Base-by-base conservation (phyloP, 225 moss, liverwort and hornwort species). In the Bryum argenteum region DNA sequence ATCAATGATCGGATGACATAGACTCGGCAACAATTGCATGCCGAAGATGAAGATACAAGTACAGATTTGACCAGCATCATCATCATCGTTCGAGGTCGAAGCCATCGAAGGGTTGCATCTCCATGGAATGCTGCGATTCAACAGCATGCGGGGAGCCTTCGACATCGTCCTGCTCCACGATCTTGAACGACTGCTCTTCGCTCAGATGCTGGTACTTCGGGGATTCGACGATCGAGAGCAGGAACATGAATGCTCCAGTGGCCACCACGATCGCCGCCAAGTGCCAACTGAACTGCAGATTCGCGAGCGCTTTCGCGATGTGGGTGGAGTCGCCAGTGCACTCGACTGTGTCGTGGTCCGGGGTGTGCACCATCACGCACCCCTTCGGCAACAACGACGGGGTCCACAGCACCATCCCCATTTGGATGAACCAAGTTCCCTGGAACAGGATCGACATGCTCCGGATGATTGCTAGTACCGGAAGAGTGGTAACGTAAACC, bases 381-480 rank as follows among this genome's bases (percentile, higher is more conserved):
- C 76, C 90, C 1, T 65, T 75, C 0, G 96, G 87, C 0, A 88
- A 62, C 3, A 91, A 16, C 18, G 87, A 71, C 9, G 82, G 85
- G 65, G 90, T 80, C 75, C 83, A 96, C 1, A 96, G 84, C 57
- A 83, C 79, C 11, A 84, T 55, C 0, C 91, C 96, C 89, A 93
- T 96, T 26, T 96, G 91, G 2, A 96, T 79, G 19, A 96, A 93
- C 93, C 91, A 96, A 3, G 74, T 71, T 2, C 96, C 96, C 17
- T 96, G 91, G 58, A 91, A 79, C 1, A 93, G 0, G 0, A 96
- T 16, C 5, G 88, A 71, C 50, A 88, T 57, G 45, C 90, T 76
- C 41, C 89, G 78, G 1, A 87, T 2, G 3, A 78, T 58, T 0
- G 85, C 58, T 9, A 89, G 19, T 0, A 84, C 61, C 0, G 90